Evolutionary conservation across 1,284 basidiomycete species (phyloP), one percentile per base, ranked within the genome.

Genomic region (Trichosporon ovoides): DNA sequence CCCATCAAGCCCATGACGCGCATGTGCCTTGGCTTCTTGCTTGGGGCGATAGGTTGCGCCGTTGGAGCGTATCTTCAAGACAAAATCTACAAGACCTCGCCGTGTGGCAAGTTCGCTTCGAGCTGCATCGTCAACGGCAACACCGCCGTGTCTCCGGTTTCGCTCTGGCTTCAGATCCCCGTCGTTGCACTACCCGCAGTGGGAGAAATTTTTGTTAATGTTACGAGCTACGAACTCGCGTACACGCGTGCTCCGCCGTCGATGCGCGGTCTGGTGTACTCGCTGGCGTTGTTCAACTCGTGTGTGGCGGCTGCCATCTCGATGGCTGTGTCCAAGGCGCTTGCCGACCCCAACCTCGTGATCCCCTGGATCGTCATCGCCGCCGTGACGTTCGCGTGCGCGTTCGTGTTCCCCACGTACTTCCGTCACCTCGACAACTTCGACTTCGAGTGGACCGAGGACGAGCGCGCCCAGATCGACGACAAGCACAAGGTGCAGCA

Each of bases 131-230:
- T 48, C 13, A 22, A 48, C 43, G 43, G 43, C 43, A 48, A 48
- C 24, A 66, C 70, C 22, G 56, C 28, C 36, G 60, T 61, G 22
- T 58, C 60, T 6, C 56, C 56, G 31, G 57, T 61, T 36, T 73
- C 69, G 35, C 71, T 81, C 37, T 78, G 77, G 75, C 69, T 71
- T 55, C 69, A 71, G 55, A 67, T 78, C n/a, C 79, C 79, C 7
- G 68, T 79, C 11, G 78, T 78, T 71, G 64, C 73, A 20, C 65
- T 81, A n/a, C 78, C 80, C 19, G 81, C 79, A 38, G 55, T 80
- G 51, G 79, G 77, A 18, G 81, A 81, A 66, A 68, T 81, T 36
- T 79, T 82, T 46, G 78, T 80, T 62, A 79, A 77, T 51, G 77
- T 81, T 57, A 80, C 79, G 20, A 74, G 74, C 40, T 78, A 81